These are phyloP conservation scores for Nitzschia sp. DNA, from an alignment of 108 stramenopile genomes.

Conservation along the genomic window DNA sequence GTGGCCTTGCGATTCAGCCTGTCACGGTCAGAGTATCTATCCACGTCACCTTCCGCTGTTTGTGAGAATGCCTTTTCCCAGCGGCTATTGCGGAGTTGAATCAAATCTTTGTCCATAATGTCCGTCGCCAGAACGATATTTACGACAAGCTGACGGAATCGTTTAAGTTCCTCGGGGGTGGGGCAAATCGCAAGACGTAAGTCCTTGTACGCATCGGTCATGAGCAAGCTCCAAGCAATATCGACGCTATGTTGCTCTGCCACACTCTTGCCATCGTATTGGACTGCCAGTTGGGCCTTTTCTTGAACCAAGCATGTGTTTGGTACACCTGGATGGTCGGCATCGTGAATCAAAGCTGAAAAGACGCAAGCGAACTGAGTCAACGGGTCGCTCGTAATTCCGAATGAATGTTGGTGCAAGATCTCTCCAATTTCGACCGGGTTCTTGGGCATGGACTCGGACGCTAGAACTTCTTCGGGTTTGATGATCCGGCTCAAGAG, in stretches of 20 bases:
- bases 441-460: background rate
- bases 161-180: background rate
- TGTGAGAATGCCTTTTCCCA: slow-evolving; percentile 14
- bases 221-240: slow-evolving; percentile 10
- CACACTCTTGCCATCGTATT: slow-evolving; percentile 11
- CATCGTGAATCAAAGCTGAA: slow-evolving; percentile 20
- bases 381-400: slow-evolving; percentile 11
- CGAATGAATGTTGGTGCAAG: slow-evolving; percentile 9
- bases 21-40: too few species aligned
- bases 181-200: background rate
- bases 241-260: slow-evolving; percentile 14
- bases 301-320: slow-evolving; percentile 6
- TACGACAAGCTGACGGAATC: slow-evolving; percentile 14
- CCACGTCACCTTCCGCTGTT: background rate
- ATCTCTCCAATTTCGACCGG: background rate
- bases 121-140: slow-evolving; percentile 20
- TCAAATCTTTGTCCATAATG: background rate
- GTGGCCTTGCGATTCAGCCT: slow-evolving; percentile 24
- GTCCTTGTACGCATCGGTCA: background rate
- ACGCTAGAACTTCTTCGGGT: slow-evolving; percentile 5
- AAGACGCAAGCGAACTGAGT: slow-evolving; percentile 18
- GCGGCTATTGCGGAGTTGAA: background rate
- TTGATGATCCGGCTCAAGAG: slow-evolving; percentile 28
- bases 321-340: slow-evolving; percentile 14
- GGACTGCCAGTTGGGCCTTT: background rate